These are phyloP conservation scores for Tricholoma saponaceum DNA, from an alignment of 768 basidiomycete species.

Conservation along the genomic window DNA sequence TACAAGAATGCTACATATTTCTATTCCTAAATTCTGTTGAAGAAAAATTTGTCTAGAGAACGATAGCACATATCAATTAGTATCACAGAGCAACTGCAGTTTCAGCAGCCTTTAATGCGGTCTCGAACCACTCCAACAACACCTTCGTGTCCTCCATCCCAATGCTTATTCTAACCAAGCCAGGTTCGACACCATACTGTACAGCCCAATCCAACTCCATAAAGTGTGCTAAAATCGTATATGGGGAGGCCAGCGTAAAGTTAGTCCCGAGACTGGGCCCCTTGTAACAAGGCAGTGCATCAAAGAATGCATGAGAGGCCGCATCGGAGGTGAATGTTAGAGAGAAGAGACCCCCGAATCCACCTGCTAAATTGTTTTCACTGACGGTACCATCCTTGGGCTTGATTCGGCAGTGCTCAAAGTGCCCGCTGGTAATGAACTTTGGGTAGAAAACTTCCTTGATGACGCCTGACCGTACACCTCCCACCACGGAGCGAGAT, in stretches of 20 bases:
- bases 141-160: constrained; percentile 73
- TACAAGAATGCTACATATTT: constrained; percentile 28
- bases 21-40: constrained; percentile 27
- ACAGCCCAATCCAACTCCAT: constrained; percentile 90
- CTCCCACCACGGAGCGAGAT: constrained; percentile 46
- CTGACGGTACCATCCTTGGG: constrained; percentile 26
- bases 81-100: constrained; percentile 11
- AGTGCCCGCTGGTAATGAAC: constrained; percentile 68
- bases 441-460: constrained; percentile 91
- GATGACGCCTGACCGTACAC: constrained; percentile 43
- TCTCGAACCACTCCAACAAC: constrained; percentile 55
- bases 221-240: constrained; percentile 89
- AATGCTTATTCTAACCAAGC: constrained; percentile 85
- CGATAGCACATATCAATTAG: neutral
- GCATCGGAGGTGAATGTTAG: constrained; percentile 70
- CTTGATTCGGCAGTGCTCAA: constrained; percentile 61
- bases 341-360: constrained; percentile 86
- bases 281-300: constrained; percentile 78
- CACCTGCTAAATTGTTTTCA: constrained; percentile 35
- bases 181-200: constrained; percentile 77
- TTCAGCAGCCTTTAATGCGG: constrained; percentile 75
- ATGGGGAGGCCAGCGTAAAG: constrained; percentile 94
- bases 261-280: constrained; percentile 93
- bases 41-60: constrained; percentile 13
- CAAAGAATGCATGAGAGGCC: constrained; percentile 79